A percentile compares a stretch with the other conserved stretches of the same genome.
Conservation (phyloP, 2,329 filamentous ascomycete species). For the Endothia cerciana region DNA sequence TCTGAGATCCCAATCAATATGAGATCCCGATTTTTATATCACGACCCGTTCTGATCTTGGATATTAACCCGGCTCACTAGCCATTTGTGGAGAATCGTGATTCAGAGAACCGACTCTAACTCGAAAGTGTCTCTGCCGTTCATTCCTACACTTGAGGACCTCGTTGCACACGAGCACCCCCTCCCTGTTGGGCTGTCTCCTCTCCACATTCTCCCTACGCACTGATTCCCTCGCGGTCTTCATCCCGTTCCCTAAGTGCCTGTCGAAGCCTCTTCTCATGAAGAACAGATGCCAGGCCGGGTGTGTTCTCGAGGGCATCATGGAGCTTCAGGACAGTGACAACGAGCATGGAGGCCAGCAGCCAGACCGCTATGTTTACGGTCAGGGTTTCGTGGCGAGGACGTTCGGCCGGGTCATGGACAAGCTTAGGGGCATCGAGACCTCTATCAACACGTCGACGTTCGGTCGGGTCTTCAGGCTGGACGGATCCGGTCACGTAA, state of each 20-base stretch:
- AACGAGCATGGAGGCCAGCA: slow-evolving; percentile 18
- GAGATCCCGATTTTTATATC: not conserved
- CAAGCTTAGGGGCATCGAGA: slow-evolving; percentile 34
- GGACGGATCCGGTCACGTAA: slow-evolving; percentile 62
- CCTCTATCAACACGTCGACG: slow-evolving; percentile 41
- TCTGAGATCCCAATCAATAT: slow-evolving; percentile 15
- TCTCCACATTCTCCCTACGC: not conserved
- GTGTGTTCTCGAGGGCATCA: not conserved
- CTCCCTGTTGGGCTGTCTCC: not conserved
- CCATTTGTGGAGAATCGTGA: slow-evolving; percentile 9
- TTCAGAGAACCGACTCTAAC: slow-evolving; percentile 17
- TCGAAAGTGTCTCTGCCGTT: slow-evolving; percentile 22
- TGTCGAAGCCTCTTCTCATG: slow-evolving; percentile 5
- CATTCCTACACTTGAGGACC: slow-evolving; percentile 1
- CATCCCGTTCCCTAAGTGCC: slow-evolving; percentile 8
- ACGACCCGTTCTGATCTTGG: not conserved
- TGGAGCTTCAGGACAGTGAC: slow-evolving; percentile 13
- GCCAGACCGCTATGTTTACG: slow-evolving; percentile 16
- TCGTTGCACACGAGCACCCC: not conserved
- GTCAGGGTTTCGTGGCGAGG: slow-evolving; percentile 20
- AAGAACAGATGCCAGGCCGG: slow-evolving; percentile 12
- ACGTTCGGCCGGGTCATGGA: slow-evolving; percentile 24
- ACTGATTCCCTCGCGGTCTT: not conserved
- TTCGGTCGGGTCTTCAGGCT: slow-evolving; percentile 64
- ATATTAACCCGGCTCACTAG: not conserved